Percentiles rank a stretch among this genome's conserved stretches.
Conservation (phyloP, 2,329 filamentous ascomycete genomes). For the Calonectria pseudoturangicola region DNA sequence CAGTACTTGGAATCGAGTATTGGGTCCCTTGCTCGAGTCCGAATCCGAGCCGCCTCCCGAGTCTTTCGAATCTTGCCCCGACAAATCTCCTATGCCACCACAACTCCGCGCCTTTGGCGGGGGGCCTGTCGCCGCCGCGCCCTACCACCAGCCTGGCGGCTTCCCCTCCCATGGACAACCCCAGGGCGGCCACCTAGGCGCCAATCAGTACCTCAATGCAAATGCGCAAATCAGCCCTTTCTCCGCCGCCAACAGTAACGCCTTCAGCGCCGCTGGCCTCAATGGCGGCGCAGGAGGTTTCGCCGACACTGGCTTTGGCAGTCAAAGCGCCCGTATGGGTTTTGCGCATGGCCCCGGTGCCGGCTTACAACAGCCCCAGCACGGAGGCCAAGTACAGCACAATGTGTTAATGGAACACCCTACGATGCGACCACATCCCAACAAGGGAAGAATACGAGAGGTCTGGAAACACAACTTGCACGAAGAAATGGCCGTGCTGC, state of each 20-base stretch:
- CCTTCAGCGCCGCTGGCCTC: slow-evolving; percentile 75
- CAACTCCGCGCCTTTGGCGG: slow-evolving; percentile 63
- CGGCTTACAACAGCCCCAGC: slow-evolving; percentile 76
- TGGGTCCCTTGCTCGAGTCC: slow-evolving; percentile 3
- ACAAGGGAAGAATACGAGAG: slow-evolving; percentile 91
- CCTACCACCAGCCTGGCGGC: slow-evolving; percentile 67
- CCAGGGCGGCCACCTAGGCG: slow-evolving; percentile 73
- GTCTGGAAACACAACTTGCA: slow-evolving; percentile 96
- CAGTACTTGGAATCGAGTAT: background rate
- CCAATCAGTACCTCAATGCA: slow-evolving; percentile 83
- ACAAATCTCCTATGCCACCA: slow-evolving; percentile 58
- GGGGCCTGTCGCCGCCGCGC: slow-evolving; percentile 61
- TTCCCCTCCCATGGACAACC: slow-evolving; percentile 72
- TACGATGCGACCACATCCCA: slow-evolving; percentile 70
- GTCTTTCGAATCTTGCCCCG: background rate
- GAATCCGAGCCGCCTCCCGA: background rate
- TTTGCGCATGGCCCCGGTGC: slow-evolving; percentile 79
- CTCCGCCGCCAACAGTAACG: slow-evolving; percentile 70
- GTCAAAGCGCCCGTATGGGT: slow-evolving; percentile 90
- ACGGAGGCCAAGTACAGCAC: slow-evolving; percentile 65
- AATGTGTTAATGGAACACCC: slow-evolving; percentile 65
- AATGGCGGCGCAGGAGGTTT: slow-evolving; percentile 75
- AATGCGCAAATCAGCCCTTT: slow-evolving; percentile 82
- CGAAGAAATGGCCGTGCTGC: slow-evolving; percentile 90
- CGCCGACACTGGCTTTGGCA: slow-evolving; percentile 83